phyloP scores from a whole-genome alignment of 352 stramenopile genomes.

The Phytophthora hybrid region DNA sequence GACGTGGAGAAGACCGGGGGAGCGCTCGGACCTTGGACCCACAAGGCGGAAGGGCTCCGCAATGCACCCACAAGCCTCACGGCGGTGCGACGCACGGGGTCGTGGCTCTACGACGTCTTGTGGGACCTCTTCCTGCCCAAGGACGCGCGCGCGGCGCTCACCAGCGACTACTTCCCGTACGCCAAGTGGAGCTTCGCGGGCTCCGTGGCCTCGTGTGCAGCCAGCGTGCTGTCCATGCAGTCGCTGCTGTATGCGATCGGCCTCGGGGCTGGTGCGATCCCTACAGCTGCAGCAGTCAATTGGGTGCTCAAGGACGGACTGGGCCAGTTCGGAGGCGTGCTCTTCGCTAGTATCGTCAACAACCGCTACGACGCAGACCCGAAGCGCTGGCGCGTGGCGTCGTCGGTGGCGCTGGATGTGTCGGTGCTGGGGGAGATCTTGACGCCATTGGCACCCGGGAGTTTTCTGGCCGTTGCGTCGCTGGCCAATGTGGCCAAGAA shows the following conservation, averaged over 20 bases:
- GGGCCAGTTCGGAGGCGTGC: constrained; percentile 95
- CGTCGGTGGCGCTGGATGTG: constrained; percentile 90
- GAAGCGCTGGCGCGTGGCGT: constrained; percentile 94
- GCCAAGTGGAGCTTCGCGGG: constrained; percentile 85
- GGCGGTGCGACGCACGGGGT: constrained; percentile 35
- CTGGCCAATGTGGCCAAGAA: constrained; percentile 96
- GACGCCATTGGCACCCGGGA: constrained; percentile 75
- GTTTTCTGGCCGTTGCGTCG: constrained; percentile 92
- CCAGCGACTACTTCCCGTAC: constrained; percentile 90
- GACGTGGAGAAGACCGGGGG: constrained; percentile 30
- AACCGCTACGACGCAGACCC: constrained; percentile 95
- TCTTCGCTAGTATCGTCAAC: constrained; percentile 93
- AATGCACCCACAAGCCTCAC: constrained; percentile 9
- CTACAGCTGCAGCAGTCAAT: constrained; percentile 94
- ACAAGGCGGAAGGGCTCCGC: constrained; percentile 1
- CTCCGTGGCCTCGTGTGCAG: constrained; percentile 81
- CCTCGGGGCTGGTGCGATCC: constrained; percentile 86
- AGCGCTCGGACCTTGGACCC: constrained; percentile 12
- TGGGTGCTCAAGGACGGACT: constrained; percentile 98
- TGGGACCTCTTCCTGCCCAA: constrained; percentile 92
- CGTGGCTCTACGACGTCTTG: constrained; percentile 58
- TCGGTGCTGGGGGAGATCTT: constrained; percentile 94
- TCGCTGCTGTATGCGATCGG: constrained; percentile 95
- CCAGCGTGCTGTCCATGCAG: constrained; percentile 95
- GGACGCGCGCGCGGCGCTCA: constrained; percentile 87